Base-by-base conservation (phyloP, 1,139 yeast genomes). In the Meyerozyma guilliermondii region DNA sequence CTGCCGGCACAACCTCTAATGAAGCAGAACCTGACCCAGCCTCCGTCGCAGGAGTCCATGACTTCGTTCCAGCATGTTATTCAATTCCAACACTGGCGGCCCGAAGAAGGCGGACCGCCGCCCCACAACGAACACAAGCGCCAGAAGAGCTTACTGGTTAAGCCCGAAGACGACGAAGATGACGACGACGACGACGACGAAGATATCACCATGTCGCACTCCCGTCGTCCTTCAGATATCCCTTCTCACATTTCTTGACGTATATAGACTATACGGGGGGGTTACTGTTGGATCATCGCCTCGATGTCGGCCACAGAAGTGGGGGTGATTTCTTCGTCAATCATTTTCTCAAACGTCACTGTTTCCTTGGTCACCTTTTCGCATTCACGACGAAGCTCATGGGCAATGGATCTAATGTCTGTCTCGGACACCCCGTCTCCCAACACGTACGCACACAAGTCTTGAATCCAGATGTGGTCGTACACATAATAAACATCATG, bases 401-500 rank as follows among this genome's bases (percentile, higher is more conserved):
- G 81, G 0, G 92, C 86, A 35, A 91, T 62, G 29, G 78, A 71
- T 43, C 87, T 66, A 10, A 91, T 52, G 7, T 72, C 73, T 11
- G 56, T 59, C 46, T 77, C 82, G 33, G 61, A 58, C 20, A 83
- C 72, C 34, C 63, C 65, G 46, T 80, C 82, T 46, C 77, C 68
- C 40, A 89, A 79, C 17, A 87, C 59, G 95, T 96, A 92, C 4
- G 85, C 70, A 43, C 88, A 74, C 50, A 89, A 69, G 59, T 92
- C 98, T 54, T 87, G 92, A 10, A 91, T 55, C 72, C 89, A 75
- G 2, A 91, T 76, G 54, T 81, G 81, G 54, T 87, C 87, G 60
- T 92, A 92, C 8, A 88, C 91, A 55, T 86, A 86, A 59, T 89
- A 89, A n/a, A 85, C 76, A 51, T 91, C 97, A 55, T 87, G 92